phyloP scores from a whole-genome alignment of 331 rosid species.

The Pyracantha coccinea region DNA sequence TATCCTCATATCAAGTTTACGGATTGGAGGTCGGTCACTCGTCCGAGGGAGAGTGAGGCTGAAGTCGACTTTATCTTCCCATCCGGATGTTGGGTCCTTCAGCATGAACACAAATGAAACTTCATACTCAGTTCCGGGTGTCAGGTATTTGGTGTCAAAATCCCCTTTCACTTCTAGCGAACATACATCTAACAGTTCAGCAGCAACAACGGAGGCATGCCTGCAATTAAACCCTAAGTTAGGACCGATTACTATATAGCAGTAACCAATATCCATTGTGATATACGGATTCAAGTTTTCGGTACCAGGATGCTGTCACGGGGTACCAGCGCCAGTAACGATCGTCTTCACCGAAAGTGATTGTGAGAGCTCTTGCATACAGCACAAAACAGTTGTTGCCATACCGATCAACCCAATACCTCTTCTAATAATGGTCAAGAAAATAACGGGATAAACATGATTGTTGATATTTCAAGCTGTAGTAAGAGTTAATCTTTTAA shows the following conservation, averaged over 20 bases:
- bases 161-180: conserved; percentile 64
- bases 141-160: conserved; percentile 37
- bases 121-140: conserved; percentile 41
- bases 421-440: neutral
- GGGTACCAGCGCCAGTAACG: conserved; percentile 52
- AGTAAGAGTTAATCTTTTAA: neutral
- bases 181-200: conserved; percentile 45
- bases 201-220: conserved; percentile 26
- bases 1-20: conserved; percentile 17
- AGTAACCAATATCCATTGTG: neutral
- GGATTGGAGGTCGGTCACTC: too few species aligned
- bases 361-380: conserved; percentile 53
- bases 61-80: conserved; percentile 48
- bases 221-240: conserved; percentile 25
- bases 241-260: neutral
- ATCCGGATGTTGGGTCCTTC: conserved; percentile 31
- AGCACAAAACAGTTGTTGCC: conserved; percentile 46
- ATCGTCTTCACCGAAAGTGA: conserved; percentile 34
- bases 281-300: neutral
- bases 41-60: conserved; percentile 41
- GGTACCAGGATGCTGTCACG: conserved; percentile 36
- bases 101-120: conserved; percentile 43
- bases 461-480: neutral
- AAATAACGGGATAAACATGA: neutral
- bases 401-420: conserved; percentile 48